phyloP scores from a whole-genome alignment of 2,329 filamentous ascomycete species.

The Emydomyces testavorans region DNA sequence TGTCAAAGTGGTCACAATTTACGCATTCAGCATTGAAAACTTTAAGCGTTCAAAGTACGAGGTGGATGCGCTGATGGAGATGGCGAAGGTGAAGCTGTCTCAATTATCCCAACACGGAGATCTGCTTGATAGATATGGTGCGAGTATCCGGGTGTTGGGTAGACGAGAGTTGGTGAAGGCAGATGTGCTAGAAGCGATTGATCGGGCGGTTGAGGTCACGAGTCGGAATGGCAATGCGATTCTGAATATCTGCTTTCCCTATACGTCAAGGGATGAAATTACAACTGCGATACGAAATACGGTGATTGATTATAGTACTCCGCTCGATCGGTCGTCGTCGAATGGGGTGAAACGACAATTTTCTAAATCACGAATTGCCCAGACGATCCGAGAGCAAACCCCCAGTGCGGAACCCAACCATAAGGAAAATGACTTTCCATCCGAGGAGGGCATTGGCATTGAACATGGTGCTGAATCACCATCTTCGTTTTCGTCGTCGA shows the following conservation, averaged over 20 bases:
- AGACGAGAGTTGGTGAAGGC: slow-evolving; percentile 71
- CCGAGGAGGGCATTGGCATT: slow-evolving; percentile 18
- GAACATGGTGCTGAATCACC: slow-evolving; percentile 20
- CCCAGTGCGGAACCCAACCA: slow-evolving; percentile 39
- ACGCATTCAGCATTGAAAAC: slow-evolving; percentile 98
- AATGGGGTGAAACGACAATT: slow-evolving; percentile 52
- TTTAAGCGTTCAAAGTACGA: slow-evolving; percentile 96
- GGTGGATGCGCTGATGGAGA: slow-evolving; percentile 92
- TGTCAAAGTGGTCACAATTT: slow-evolving; percentile 92
- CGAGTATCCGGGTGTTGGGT: slow-evolving; percentile 72
- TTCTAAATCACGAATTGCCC: slow-evolving; percentile 74
- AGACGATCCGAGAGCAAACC: slow-evolving; percentile 65
- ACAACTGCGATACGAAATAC: slow-evolving; percentile 79
- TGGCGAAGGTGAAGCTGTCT: slow-evolving; percentile 87
- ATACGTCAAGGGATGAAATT: slow-evolving; percentile 92
- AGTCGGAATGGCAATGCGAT: slow-evolving; percentile 68
- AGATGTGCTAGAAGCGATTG: slow-evolving; percentile 80
- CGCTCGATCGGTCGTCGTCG: slow-evolving; percentile 40
- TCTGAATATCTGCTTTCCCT: slow-evolving; percentile 94
- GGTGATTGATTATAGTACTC: slow-evolving; percentile 72
- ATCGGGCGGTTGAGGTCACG: slow-evolving; percentile 75
- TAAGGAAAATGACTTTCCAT: slow-evolving; percentile 1
- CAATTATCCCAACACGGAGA: slow-evolving; percentile 90
- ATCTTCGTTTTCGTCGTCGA: slow-evolving; percentile 32
- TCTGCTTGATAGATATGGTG: slow-evolving; percentile 83